Percentiles rank a stretch among this genome's conserved stretches.
phyloP scores from a whole-genome alignment of 176 grass and related monocot genomes.

The Oryza punctata region DNA sequence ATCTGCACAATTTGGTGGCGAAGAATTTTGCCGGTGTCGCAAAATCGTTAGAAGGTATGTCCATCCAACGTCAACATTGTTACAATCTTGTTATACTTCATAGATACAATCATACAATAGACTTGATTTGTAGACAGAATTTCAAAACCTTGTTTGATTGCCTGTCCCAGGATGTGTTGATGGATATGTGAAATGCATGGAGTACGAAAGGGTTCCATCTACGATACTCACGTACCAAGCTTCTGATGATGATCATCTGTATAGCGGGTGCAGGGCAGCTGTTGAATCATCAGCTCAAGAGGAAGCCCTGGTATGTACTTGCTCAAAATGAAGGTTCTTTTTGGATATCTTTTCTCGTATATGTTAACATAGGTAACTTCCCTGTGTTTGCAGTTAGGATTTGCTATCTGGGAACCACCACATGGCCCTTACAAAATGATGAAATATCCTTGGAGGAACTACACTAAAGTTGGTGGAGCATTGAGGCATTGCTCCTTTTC shows the following conservation, averaged over 20 bases:
- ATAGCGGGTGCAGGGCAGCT: slow-evolving; percentile 83
- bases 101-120: background rate
- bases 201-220: slow-evolving; percentile 86
- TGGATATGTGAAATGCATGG: slow-evolving; percentile 85
- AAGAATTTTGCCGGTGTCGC: slow-evolving; percentile 77
- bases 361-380: background rate
- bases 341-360: background rate
- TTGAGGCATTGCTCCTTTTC: slow-evolving; percentile 90
- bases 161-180: slow-evolving; percentile 69
- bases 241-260: slow-evolving; percentile 83
- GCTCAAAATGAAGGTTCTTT: background rate
- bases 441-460: slow-evolving; percentile 90
- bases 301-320: slow-evolving; percentile 67
- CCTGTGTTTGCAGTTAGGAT: slow-evolving; percentile 62
- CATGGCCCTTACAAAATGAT: slow-evolving; percentile 88
- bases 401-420: slow-evolving; percentile 92
- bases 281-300: slow-evolving; percentile 80
- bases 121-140: background rate
- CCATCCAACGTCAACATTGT: background rate
- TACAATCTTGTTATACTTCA: background rate
- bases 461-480: slow-evolving; percentile 78
- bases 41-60: slow-evolving; percentile 86
- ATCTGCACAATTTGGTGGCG: slow-evolving; percentile 79
- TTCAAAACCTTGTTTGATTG: background rate
- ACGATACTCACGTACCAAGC: slow-evolving; percentile 90